Evolutionary conservation across 164 flowering plant genomes (phyloP), one percentile per base, ranked within the genome.

Genomic region (Stephania japonica): DNA sequence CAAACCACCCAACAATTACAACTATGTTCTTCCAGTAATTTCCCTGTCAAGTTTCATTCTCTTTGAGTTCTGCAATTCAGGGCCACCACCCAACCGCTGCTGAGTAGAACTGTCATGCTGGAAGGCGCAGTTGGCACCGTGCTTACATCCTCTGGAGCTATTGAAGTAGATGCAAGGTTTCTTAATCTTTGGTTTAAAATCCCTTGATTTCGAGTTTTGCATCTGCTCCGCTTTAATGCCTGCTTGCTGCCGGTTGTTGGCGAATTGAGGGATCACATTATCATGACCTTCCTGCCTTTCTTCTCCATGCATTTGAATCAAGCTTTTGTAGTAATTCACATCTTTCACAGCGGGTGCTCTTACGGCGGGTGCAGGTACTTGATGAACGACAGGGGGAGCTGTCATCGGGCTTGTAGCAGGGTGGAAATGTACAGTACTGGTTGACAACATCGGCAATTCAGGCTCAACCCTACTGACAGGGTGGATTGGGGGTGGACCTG

Each of bases 281-380:
- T 78, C 75, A 69, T 73, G 78, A 21, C 41, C 41, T 41, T 86
- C 91, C 26, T 74, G 85, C 71, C 85, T 87, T 21, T 92, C 97
- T 70, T 80, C 93, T 42, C 98, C 98, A 72, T 93, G 98, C 70
- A 90, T 90, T 80, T 94, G 97, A 72, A 94, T 94, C 83, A 94
- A 81, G 80, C 85, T 89, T 87, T 95, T 93, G 56, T 87, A 95
- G 65, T 95, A 92, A 79, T 81, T 87, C 4, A 86, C 42, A 75
- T 95, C 99, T 74, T 81, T 92, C 61, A 79, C 75, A 12, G 77
- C 79, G 4, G 87, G 78, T 32, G 76, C 75, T 71, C 76, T 84
- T 19, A 67, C 47, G 9, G 78, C 9, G 61, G 85, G 61, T 21
- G 76, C 42, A 13, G 86, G 42, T 1, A 81, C 64, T 24, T 85